These are phyloP conservation scores for Lactarius hatsudake DNA, from an alignment of 768 basidiomycete genomes.

Conservation along the genomic window DNA sequence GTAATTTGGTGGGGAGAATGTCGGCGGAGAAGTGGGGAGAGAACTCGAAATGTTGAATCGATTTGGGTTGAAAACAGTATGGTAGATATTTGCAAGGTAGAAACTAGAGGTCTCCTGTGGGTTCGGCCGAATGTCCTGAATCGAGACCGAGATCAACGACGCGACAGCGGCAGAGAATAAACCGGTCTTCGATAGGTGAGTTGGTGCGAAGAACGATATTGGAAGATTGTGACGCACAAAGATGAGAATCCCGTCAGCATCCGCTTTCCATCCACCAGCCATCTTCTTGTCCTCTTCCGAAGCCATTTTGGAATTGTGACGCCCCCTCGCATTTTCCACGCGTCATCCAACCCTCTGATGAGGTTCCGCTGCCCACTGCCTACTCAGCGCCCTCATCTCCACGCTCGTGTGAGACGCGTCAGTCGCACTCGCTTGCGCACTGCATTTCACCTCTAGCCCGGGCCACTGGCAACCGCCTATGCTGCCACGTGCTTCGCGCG, in stretches of 20 bases:
- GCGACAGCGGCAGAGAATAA: conserved; percentile 7
- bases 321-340: no score
- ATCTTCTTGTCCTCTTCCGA: neutral
- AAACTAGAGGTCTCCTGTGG: neutral
- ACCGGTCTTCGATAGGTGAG: neutral
- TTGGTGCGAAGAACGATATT: neutral
- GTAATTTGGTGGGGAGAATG: neutral
- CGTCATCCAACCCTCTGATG: no score
- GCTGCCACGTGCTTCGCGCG: no score
- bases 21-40: neutral
- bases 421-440: no score
- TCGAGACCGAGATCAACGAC: neutral
- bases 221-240: conserved; percentile 5
- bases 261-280: neutral
- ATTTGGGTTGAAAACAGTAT: neutral
- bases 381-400: no score
- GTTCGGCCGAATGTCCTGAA: neutral
- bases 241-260: neutral
- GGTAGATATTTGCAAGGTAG: neutral
- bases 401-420: no score
- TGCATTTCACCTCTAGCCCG: no score
- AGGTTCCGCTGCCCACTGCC: no score
- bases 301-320: no score
- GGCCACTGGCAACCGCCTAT: no score
- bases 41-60: neutral